Evolutionary conservation across 768 basidiomycete genomes (phyloP), one percentile per base, ranked within the genome.

Genomic region (Suillus sp.): DNA sequence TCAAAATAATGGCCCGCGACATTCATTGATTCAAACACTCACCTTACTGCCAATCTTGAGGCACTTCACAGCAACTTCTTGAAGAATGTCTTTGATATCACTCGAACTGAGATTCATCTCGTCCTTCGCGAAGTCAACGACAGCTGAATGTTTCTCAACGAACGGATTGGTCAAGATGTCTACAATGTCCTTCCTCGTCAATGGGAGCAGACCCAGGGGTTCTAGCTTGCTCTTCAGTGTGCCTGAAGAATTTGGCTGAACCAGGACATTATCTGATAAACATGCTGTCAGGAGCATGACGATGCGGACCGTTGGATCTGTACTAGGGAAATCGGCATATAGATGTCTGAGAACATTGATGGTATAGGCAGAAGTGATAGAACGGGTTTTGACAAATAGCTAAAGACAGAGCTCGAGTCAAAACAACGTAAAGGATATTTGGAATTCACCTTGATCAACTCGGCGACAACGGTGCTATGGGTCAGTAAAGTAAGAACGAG

Each of bases 231-330:
- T 72, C 58, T 79, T 79, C 47, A 75, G 14, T 22, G 65, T 69
- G 55, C 69, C 68, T 51, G 70, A 64, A 14, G 74, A 65, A 22
- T 71, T 72, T 60, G 74, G 74, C 45, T 74, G 73, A 25, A 62
- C 59, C 65, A 69, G 59, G 42, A 66, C 56, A 66, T 63, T 64
- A 62, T 74, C 74, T 53, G 74, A 70, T 38, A 86, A 78, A 74
- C 89, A 91, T 22, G 88, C 78, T 18, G 85, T 84, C 62, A 92
- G 79, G n/a, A 93, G 80, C 75, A 95, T 86, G 60, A 90, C 89
- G 25, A 87, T 80, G 47, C 90, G 87, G 65, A 86, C 88, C 54
- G 78, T 78, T 25, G 81, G 80, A 69, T 90, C 83, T 8, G 78
- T 67, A 48, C 83, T 85, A 25, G 88, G 87, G 71, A 89, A 92